phyloP scores from a whole-genome alignment of 139 green algal species.

The Chlamydomonas sp. region DNA sequence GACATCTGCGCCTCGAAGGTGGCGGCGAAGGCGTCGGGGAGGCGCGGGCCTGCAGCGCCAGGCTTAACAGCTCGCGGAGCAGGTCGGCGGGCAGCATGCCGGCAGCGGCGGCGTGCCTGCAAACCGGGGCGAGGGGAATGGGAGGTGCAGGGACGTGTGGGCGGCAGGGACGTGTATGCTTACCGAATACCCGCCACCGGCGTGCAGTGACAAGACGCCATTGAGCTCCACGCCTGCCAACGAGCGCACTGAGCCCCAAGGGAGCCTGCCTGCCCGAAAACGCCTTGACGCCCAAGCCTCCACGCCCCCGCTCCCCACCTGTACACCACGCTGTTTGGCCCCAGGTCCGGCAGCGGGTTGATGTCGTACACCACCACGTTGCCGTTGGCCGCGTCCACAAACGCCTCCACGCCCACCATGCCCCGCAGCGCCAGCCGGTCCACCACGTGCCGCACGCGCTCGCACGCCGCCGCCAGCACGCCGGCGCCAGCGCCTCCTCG shows the following conservation, averaged over 20 bases:
- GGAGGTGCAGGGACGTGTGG: not conserved
- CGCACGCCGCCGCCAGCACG: conserved; percentile 9
- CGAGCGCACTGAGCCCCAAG: not conserved
- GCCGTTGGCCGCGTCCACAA: not conserved
- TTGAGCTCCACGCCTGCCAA: not conserved
- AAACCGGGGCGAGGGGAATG: not conserved
- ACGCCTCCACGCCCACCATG: conserved; percentile 29
- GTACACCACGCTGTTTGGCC: conserved; percentile 12
- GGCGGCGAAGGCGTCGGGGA: not conserved
- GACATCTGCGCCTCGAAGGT: conserved; percentile 4
- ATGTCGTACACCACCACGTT: conserved; percentile 32
- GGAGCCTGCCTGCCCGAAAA: no score
- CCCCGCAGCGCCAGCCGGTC: conserved; percentile 23
- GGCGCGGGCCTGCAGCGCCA: not conserved
- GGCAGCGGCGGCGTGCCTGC: conserved; percentile 30
- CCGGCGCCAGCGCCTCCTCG: not conserved
- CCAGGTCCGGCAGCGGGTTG: conserved; percentile 24
- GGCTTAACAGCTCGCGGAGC: conserved; percentile 13
- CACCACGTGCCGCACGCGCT: not conserved
- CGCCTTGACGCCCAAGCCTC: no score
- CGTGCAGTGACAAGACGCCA: not conserved
- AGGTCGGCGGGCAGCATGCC: conserved; percentile 23
- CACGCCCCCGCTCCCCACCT: not conserved
- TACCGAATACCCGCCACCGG: no score
- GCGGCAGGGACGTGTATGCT: not conserved